Evolutionary conservation across 768 basidiomycete species (phyloP), one percentile per base, ranked within the genome.

Genomic region (Lentinula boryana): DNA sequence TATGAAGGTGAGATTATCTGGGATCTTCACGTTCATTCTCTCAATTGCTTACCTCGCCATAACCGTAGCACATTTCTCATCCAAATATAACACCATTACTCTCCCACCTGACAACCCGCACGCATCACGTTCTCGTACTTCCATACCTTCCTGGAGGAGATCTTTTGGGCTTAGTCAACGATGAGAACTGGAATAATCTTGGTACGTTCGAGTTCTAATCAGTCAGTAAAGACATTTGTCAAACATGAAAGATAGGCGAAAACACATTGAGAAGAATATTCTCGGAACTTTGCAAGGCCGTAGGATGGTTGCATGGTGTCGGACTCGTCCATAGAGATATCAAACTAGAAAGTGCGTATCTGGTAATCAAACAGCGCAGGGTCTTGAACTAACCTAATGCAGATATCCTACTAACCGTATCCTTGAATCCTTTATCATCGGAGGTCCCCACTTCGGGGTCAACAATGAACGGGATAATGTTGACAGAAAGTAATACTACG

Each of bases 291-390:
- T 84, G 82, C 61, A 80, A 81, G 38, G 93, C 87, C 5, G 88
- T 95, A 0, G 86, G 84, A 5, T 96, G 92, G 91, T 86, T 96
- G 84, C 93, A 96, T 67, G 78, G 83, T 41, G 88, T 90, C 13
- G 87, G 86, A 1, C 79, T 95, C 43, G 93, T 96, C 1, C 94
- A 96, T 71, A 81, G 94, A 3, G 94, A 95, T 72, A 86, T 96
- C 74, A 96, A 96, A 74, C 84, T 88, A n/a, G 87, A 88, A 71
- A 87, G 86, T 86, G 61, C 51, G 84, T 41, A 15, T 5, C 36
- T 18, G 31, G 12, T 12, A 6, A 41, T 53, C 1, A 16, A 15
- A 43, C 40, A 27, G n/a, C 43, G 16, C 1, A 32, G 7, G 27
- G 31, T 53, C 23, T n/a, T 63, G 46, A 32, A 40, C 57, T 63